Evolutionary conservation across 148 eudicot species (phyloP), one percentile per base, ranked within the genome.

Genomic region (Polygonum maritimum): DNA sequence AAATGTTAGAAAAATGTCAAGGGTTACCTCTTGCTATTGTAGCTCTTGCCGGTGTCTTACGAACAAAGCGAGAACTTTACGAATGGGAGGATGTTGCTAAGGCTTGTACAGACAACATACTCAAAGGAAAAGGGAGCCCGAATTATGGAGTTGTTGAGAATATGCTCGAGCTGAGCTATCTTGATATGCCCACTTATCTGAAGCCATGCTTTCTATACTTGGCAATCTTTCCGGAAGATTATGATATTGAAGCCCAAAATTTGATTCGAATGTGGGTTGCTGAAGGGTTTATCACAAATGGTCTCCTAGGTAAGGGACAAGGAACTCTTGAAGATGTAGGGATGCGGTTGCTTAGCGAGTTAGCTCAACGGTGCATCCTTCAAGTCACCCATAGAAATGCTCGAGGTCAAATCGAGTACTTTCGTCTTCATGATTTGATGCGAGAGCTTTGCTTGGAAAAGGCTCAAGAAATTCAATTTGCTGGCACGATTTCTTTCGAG

Each of bases 361-460:
- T 75, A 41, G 39, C 44, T 40, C 75, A 70, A 10, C 81, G 81
- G 4, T 83, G 81, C 74, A 31, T 83, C 72, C 26, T 83, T 41
- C 81, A 78, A 33, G 81, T 80, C 0, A 80, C 74, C 18, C 31
- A 38, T 44, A 83, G 83, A 44, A 83, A 75, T 33, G 51, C 15
- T 26, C 39, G 45, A 26, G 85, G 83, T 5, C 57, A 35, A 2
- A 79, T 83, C 11, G 78, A 78, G 49, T 35, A 44, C 14, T 19
- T 83, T 54, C 73, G 41, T 1, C 11, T 83, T 54, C 82, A 80
- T 33, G 83, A 83, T 76, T 18, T 83, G 6, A 65, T 83, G 74
- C 83, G 71, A 21, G 85, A 83, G 21, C 76, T 83, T 14, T 77
- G 85, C 73, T 41, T 78, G 26, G 60, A 57, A 35, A 83, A 78